These are phyloP conservation scores for Lachnellula arida DNA, from an alignment of 2,329 filamentous ascomycete species.

Conservation along the genomic window DNA sequence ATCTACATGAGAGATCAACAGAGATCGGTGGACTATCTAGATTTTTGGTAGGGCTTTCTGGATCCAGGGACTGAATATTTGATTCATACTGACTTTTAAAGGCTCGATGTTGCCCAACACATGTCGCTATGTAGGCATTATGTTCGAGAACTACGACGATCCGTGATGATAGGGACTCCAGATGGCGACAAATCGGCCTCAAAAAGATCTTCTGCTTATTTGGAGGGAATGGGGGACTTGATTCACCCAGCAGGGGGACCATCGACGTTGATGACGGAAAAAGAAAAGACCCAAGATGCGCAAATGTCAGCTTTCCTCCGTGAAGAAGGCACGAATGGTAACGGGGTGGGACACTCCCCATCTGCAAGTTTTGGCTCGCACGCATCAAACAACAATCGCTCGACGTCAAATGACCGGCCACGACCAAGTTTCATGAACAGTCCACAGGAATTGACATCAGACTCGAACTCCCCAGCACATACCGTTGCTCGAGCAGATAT, in stretches of 20 bases:
- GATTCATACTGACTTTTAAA: constrained; percentile 35
- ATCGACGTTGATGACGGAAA: constrained; percentile 60
- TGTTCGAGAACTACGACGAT: constrained; percentile 89
- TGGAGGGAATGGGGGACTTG: constrained; percentile 69
- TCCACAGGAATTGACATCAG: constrained; percentile 58
- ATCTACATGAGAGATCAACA: constrained; percentile 99
- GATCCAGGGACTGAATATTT: neutral
- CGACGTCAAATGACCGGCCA: constrained; percentile 43
- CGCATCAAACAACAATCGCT: constrained; percentile 29
- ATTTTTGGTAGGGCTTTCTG: constrained; percentile 74
- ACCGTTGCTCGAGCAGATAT: constrained; percentile 87
- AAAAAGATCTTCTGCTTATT: constrained; percentile 76
- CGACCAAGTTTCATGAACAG: constrained; percentile 55
- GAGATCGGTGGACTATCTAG: constrained; percentile 92
- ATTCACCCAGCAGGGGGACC: constrained; percentile 54
- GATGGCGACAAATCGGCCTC: constrained; percentile 74
- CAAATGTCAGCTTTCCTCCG: constrained; percentile 88
- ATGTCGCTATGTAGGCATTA: constrained; percentile 98
- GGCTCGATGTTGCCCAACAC: constrained; percentile 98
- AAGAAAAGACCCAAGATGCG: constrained; percentile 76
- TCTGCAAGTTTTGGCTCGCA: constrained; percentile 36
- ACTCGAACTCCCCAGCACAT: constrained; percentile 78
- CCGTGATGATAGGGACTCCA: constrained; percentile 87
- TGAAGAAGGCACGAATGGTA: constrained; percentile 52
- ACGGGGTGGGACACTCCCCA: constrained; percentile 49